A percentile compares a stretch with the other conserved stretches of the same genome.
Evolutionary conservation across 1,284 basidiomycete species (phyloP).

Genomic region (Phellinidium pouzarii): DNA sequence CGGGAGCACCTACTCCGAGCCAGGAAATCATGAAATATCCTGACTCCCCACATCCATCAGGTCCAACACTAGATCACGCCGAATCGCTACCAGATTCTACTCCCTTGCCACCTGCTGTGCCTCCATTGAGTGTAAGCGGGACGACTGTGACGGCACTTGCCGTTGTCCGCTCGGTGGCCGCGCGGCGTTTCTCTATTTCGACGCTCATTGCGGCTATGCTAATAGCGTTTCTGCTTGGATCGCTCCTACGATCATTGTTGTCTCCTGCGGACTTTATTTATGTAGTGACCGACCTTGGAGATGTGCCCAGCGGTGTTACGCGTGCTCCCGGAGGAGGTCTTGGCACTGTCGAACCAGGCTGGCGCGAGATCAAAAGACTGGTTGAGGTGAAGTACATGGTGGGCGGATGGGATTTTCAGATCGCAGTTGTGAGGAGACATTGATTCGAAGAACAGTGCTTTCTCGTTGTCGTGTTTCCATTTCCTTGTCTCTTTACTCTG

Average conservation of each 20-base stretch:
- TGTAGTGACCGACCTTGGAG: constrained; percentile 51
- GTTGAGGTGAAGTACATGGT: constrained; percentile 72
- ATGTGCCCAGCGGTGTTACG: constrained; percentile 23
- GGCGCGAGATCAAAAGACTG: constrained; percentile 79
- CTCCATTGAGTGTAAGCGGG: background rate
- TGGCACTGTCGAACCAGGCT: constrained; percentile 42
- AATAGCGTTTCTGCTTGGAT: constrained; percentile 88
- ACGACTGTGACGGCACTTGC: constrained; percentile 5
- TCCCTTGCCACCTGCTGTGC: background rate
- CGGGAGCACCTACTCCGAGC: background rate
- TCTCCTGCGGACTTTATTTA: constrained; percentile 91
- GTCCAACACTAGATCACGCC: background rate
- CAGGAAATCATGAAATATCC: background rate
- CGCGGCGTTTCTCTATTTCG: constrained; percentile 40
- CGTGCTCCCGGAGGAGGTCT: constrained; percentile 30
- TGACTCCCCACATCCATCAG: background rate
- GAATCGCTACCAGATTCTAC: background rate
- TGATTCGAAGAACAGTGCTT: background rate
- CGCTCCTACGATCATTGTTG: constrained; percentile 78
- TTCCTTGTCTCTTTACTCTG: background rate
- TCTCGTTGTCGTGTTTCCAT: background rate
- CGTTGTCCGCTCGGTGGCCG: constrained; percentile 5
- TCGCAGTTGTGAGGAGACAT: constrained; percentile 71
- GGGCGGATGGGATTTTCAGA: constrained; percentile 77
- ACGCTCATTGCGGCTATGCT: constrained; percentile 74